phyloP scores from a whole-genome alignment of 108 stramenopile genomes.

The Schizochytrium sp. region DNA sequence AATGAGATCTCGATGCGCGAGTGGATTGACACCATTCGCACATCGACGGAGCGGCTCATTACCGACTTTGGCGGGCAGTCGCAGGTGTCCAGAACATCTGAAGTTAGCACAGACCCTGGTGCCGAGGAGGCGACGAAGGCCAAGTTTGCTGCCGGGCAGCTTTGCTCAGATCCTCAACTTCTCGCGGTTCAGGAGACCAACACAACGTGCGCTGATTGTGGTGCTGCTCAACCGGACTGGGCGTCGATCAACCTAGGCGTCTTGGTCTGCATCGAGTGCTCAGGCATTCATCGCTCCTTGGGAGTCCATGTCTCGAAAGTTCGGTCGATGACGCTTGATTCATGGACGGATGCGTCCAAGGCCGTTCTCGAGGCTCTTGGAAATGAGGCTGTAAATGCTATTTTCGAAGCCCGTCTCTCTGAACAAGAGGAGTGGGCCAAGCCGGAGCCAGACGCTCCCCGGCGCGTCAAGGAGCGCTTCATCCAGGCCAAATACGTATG shows the following conservation, averaged over 20 bases:
- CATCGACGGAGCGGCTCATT: background rate
- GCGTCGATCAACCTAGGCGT: constrained; percentile 42
- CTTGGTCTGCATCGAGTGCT: constrained; percentile 53
- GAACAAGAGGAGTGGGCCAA: background rate
- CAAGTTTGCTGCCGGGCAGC: background rate
- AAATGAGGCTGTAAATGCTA: constrained; percentile 26
- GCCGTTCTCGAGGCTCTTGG: constrained; percentile 26
- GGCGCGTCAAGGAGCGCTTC: constrained; percentile 22
- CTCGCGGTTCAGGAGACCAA: constrained; percentile 21
- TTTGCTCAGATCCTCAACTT: background rate
- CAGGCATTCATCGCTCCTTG: constrained; percentile 44
- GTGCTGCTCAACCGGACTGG: constrained; percentile 38
- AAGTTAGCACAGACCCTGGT: background rate
- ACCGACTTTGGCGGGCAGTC: background rate
- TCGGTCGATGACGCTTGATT: constrained; percentile 33
- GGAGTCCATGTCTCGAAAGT: constrained; percentile 52
- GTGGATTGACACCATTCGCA: constrained; percentile 7
- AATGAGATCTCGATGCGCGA: background rate
- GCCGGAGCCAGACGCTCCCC: background rate
- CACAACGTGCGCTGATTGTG: constrained; percentile 46
- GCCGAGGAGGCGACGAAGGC: background rate
- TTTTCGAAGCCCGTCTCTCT: constrained; percentile 22
- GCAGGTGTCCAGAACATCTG: background rate
- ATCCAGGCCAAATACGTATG: constrained; percentile 41
- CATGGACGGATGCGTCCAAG: constrained; percentile 17